phyloP scores from a whole-genome alignment of 2,329 filamentous ascomycete species.

The Fusarium devonianum region DNA sequence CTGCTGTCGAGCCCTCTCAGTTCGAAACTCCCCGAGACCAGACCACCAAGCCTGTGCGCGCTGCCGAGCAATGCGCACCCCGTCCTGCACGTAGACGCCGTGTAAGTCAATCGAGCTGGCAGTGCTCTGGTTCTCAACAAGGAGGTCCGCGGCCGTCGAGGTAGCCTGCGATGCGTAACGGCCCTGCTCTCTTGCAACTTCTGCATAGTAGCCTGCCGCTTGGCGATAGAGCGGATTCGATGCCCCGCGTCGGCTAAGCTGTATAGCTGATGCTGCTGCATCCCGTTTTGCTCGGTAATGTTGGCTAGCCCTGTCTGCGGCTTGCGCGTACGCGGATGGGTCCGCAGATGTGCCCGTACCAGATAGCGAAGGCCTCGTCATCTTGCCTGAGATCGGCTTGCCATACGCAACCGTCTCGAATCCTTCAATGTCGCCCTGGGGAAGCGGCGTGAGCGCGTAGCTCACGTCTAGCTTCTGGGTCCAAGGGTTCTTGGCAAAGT shows the following conservation, averaged over 20 bases:
- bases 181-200: conserved; percentile 71
- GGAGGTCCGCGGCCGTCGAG: conserved; percentile 72
- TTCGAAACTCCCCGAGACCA: conserved; percentile 69
- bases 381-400: conserved; percentile 17
- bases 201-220: conserved; percentile 78
- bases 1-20: conserved; percentile 54
- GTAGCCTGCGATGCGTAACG: conserved; percentile 64
- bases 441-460: conserved; percentile 50
- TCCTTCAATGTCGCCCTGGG: conserved; percentile 44
- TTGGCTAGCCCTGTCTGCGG: conserved; percentile 39
- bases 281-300: conserved; percentile 44
- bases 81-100: conserved; percentile 81
- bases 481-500: conserved; percentile 52
- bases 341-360: conserved; percentile 5
- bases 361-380: conserved; percentile 7
- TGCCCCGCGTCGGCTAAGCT: conserved; percentile 58
- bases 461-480: conserved; percentile 48
- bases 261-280: conserved; percentile 48
- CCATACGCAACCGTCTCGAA: conserved; percentile 27
- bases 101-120: conserved; percentile 76
- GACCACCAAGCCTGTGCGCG: conserved; percentile 80
- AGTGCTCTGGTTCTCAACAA: conserved; percentile 73
- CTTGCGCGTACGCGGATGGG: conserved; percentile 39
- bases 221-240: conserved; percentile 78
- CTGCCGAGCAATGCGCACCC: conserved; percentile 76